Evolutionary conservation across 179 eudicot species (phyloP).

Genomic region (Beta corolliflora): DNA sequence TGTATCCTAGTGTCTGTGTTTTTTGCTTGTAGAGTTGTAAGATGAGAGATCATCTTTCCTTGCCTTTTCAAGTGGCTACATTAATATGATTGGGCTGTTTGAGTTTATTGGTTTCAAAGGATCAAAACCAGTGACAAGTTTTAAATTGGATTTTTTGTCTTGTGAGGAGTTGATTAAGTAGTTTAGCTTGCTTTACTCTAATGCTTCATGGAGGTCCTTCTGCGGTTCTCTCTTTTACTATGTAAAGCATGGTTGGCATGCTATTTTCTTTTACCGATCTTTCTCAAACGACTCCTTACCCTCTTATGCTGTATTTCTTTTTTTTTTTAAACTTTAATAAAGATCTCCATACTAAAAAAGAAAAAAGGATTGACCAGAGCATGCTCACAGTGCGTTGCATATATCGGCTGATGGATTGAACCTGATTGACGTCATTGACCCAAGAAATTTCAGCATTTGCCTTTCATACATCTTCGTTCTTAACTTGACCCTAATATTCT

Average conservation of each 20-base stretch:
- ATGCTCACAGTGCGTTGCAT: not conserved
- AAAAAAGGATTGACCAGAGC: too few relatives aligned
- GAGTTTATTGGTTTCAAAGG: not conserved
- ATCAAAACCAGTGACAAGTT: not conserved
- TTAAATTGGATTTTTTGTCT: not conserved
- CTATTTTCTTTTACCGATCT: not conserved
- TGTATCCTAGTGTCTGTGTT: not conserved
- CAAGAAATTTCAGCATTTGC: not conserved
- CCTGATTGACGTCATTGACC: not conserved
- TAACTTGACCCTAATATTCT: not conserved
- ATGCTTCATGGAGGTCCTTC: not conserved
- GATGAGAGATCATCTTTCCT: not conserved
- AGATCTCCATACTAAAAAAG: not conserved
- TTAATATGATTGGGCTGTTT: not conserved
- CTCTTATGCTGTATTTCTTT: too few relatives aligned
- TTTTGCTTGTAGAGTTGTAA: not conserved
- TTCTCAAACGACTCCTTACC: not conserved
- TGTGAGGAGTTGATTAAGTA: not conserved
- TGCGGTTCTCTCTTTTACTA: too few relatives aligned
- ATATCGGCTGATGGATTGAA: constrained; percentile 3
- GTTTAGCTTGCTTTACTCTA: not conserved
- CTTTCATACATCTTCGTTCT: not conserved
- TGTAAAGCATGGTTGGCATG: too few relatives aligned
- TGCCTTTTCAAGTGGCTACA: not conserved
- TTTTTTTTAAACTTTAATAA: too few relatives aligned